Percentiles rank a stretch among this genome's conserved stretches.
Conservation (phyloP, 2,329 filamentous ascomycete genomes). For the Diaporthe ilicicola region DNA sequence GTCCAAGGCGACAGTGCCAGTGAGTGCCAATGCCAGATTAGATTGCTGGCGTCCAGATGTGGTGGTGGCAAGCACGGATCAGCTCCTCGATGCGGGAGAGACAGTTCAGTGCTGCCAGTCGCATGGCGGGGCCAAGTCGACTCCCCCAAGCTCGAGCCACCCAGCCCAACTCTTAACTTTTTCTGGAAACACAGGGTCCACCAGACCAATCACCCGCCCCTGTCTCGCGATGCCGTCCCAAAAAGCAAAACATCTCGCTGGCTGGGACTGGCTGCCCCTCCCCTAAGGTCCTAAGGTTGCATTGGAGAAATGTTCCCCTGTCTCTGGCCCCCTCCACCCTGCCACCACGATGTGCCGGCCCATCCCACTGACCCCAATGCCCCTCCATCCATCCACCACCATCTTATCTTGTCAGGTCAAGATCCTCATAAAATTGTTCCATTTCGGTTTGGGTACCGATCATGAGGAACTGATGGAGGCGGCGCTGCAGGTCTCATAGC, state of each 20-base stretch:
- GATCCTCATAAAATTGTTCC: not conserved
- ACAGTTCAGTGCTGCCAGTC: not conserved
- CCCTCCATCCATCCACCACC: not conserved
- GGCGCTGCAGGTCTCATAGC: constrained; percentile 12
- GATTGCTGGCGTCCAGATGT: constrained; percentile 16
- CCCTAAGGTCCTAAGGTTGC: not conserved
- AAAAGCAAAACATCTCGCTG: too few relatives aligned
- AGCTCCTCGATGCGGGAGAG: not conserved
- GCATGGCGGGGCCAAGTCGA: too few relatives aligned
- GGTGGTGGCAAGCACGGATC: constrained; percentile 1
- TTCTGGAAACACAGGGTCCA: too few relatives aligned
- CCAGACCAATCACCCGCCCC: too few relatives aligned
- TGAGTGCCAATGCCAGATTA: not conserved
- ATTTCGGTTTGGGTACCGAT: not conserved
- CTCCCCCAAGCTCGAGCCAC: too few relatives aligned
- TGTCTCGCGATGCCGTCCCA: too few relatives aligned
- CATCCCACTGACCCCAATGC: not conserved
- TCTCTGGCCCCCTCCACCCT: not conserved
- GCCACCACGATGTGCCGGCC: not conserved
- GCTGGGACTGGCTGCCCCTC: too few relatives aligned
- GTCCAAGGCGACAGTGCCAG: constrained; percentile 3
- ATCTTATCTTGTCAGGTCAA: too few relatives aligned
- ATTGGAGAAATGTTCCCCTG: constrained; percentile 3
- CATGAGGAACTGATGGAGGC: not conserved
- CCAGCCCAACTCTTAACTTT: too few relatives aligned